Percentiles rank a stretch among this genome's conserved stretches.
Conservation (phyloP, 106 monocot species). For the Phalaenopsis aphrodite region DNA sequence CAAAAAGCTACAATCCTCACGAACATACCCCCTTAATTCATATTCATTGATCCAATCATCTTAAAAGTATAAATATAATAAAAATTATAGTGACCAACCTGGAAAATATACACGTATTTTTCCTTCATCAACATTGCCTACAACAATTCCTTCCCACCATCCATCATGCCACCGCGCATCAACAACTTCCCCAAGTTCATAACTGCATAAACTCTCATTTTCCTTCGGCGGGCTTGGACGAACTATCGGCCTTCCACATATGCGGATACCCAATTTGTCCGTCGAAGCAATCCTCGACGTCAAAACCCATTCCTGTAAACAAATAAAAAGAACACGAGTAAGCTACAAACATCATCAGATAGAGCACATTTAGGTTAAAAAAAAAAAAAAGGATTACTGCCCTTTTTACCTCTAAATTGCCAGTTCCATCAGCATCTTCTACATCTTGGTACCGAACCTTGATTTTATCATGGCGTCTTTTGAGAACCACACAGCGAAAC, state of each 20-base stretch:
- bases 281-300: slow-evolving; percentile 32
- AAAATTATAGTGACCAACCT: slow-evolving; percentile 30
- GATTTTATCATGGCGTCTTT: slow-evolving; percentile 44
- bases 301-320: slow-evolving; percentile 67
- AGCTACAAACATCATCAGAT: background rate
- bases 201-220: background rate
- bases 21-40: background rate
- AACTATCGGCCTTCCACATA: slow-evolving; percentile 42
- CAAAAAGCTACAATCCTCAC: too few species aligned
- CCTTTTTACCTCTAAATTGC: slow-evolving; percentile 53
- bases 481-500: slow-evolving; percentile 66
- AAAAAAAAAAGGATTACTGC: background rate
- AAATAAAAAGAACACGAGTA: background rate
- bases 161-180: slow-evolving; percentile 96
- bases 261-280: slow-evolving; percentile 52
- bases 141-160: slow-evolving; percentile 96
- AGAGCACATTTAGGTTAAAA: background rate
- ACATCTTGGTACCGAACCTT: slow-evolving; percentile 76
- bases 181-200: slow-evolving; percentile 53
- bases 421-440: slow-evolving; percentile 63
- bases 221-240: slow-evolving; percentile 43
- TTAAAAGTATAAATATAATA: background rate
- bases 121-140: slow-evolving; percentile 23
- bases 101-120: slow-evolving; percentile 66
- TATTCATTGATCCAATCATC: background rate